Evolutionary conservation across 306 rosid genomes (phyloP), one percentile per base, ranked within the genome.

Genomic region (Datisca glomerata): DNA sequence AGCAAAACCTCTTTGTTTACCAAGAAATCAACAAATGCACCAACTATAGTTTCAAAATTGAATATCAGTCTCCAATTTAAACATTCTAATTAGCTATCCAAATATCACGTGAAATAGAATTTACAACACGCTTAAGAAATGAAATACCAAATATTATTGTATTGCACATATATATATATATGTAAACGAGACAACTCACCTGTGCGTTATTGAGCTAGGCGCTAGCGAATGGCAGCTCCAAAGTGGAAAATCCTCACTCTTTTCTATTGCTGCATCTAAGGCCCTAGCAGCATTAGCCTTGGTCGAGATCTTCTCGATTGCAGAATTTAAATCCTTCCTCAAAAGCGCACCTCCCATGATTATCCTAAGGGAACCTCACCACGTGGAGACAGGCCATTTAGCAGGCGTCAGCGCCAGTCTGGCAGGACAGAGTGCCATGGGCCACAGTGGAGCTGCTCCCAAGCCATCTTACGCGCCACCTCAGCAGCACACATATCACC

Each of bases 401-500:
- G 65, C 74, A 89, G 12, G 95, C 98, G 54, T 89, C 91, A n/a
- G 20, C 91, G 91, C 98, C 93, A 89, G 22, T 75, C 79, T 6
- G 95, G 95, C 12, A 75, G 49, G 45, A 89, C 91, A 5, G 95
- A 89, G 70, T 80, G 75, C 79, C 93, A 68, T 4, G 98, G 98
- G 0, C 93, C 98, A 0, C 86, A 80, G 74, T 89, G 98, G 0
- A 89, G 93, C 71, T 89, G 95, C 74, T 89, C 98, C 98, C 92
- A 89, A 20, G 98, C 95, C 93, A 89, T 75, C 63, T 89, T 93
- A 7, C 65, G 19, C 5, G 83, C 79, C 3, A 84, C 84, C 76
- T 80, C 95, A 3, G 95, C 95, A 0, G 92, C 95, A 0, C 76
- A 61, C 23, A 67, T 13, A 54, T 84, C 95, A 0, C 93, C 86